Base-by-base conservation (phyloP, 2,329 filamentous ascomycete species). In the Ceratocystis lukuohia region DNA sequence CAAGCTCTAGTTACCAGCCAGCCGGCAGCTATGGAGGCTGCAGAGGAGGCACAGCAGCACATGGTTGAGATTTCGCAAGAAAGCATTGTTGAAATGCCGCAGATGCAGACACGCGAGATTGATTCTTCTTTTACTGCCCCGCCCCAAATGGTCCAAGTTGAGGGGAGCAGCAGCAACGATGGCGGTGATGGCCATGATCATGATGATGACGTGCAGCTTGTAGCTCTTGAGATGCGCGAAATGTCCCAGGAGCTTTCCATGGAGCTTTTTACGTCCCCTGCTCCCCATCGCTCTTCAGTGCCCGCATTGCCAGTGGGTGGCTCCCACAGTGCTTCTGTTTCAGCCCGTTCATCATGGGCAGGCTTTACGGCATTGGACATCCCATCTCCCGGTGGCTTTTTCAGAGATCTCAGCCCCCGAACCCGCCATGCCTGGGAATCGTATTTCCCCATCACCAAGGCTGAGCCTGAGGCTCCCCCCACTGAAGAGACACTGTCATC, bases 371-470 rank as follows among this genome's bases (percentile, higher is more conserved):
- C 84, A 68, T 82, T 96, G 22, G 92, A 92, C 30, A 91, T 97
- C 44, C 93, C 92, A 5, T 96, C 93, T 0, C 93, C 93, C 0
- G 88, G 90, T 30, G 91, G 88, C 0, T 96, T 96, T 80, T 96
- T 96, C 76, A 89, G 89, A 1, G 91, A 88, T 0, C 82, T 96
- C 33, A 89, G 88, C 46, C 84, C 87, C 2, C 83, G 84, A 65
- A 85, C 87, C 46, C 85, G 91, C 64, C 85, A 87, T 72, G 94
- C 92, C 12, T 97, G 93, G 93, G 85, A 90, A 72, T 67, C 66
- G 33, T 67, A 67, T 22, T 67, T 67, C 28, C 30, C 61, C 20
- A 28, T 20, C 28, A 59, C 37, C 53, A 59, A 59, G 56, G 17
- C 30, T n/a, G 56, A 59, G 28, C 30, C 28, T 6, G 64, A 77